phyloP scores from a whole-genome alignment of 78 protist species.

The Dictyostelium capitatum region DNA sequence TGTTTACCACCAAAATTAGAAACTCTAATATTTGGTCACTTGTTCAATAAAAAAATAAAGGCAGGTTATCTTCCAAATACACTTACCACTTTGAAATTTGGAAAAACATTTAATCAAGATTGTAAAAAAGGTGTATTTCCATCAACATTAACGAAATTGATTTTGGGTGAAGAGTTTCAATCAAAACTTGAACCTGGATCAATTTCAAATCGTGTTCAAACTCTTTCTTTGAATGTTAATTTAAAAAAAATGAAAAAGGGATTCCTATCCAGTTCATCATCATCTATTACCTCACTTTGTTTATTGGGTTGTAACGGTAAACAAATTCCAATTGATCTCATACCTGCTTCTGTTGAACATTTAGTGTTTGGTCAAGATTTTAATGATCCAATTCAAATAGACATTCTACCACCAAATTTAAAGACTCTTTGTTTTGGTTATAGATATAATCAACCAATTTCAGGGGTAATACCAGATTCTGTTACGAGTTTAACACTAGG shows the following conservation, averaged over 20 bases:
- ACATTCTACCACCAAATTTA: background rate
- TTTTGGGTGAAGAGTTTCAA: background rate
- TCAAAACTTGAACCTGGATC: background rate
- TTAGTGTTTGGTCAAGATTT: background rate
- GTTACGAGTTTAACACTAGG: background rate
- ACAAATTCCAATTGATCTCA: background rate
- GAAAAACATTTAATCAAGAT: background rate
- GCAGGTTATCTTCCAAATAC: background rate
- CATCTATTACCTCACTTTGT: background rate
- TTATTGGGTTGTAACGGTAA: background rate
- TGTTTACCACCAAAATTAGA: background rate
- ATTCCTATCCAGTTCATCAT: background rate
- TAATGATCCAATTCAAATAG: background rate
- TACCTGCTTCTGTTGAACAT: background rate
- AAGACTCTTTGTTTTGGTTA: background rate
- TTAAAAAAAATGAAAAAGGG: background rate
- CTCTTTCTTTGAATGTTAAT: background rate
- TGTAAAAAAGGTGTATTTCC: background rate
- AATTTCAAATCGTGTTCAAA: background rate
- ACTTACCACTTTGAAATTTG: background rate
- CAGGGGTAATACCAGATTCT: background rate
- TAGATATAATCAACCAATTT: background rate
- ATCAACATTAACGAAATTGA: background rate
- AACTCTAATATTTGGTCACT: background rate
- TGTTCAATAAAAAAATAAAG: conserved; percentile 2